These are phyloP conservation scores for Salicornia ramosissima DNA, from an alignment of 148 eudicot species.

Conservation along the genomic window DNA sequence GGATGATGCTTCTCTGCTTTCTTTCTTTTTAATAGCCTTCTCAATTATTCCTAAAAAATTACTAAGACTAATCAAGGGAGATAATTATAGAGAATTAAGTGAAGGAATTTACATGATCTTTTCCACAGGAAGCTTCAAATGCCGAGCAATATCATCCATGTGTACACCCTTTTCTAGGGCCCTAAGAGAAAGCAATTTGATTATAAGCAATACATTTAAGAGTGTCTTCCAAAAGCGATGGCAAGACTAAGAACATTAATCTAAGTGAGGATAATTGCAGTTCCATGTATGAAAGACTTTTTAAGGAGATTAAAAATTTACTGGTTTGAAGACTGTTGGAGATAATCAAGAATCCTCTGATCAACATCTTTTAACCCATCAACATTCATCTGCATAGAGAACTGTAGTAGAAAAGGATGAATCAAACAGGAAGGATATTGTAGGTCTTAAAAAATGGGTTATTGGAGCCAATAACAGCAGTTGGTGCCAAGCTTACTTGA, in stretches of 20 bases:
- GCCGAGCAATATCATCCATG: constrained; percentile 60
- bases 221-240: too few relatives aligned
- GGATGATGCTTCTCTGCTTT: too few relatives aligned
- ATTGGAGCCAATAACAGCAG: not conserved
- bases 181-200: constrained; percentile 32
- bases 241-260: too few relatives aligned
- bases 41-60: too few relatives aligned
- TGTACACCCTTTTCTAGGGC: constrained; percentile 74
- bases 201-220: not conserved
- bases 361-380: constrained; percentile 65
- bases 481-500: constrained; percentile 34
- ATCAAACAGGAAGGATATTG: not conserved
- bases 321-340: constrained; percentile 63
- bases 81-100: constrained; percentile 11
- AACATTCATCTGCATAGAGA: constrained; percentile 51
- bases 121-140: constrained; percentile 55
- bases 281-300: not conserved
- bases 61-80: not conserved
- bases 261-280: too few relatives aligned
- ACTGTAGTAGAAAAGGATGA: constrained; percentile 23
- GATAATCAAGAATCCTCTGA: constrained; percentile 62
- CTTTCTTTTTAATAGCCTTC: too few relatives aligned
- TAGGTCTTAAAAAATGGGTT: not conserved
- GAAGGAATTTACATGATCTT: constrained; percentile 58
- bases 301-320: constrained; percentile 33